A percentile compares a stretch with the other conserved stretches of the same genome.
Evolutionary conservation across 768 basidiomycete genomes (phyloP).

Genomic region (Agaricus blazei): DNA sequence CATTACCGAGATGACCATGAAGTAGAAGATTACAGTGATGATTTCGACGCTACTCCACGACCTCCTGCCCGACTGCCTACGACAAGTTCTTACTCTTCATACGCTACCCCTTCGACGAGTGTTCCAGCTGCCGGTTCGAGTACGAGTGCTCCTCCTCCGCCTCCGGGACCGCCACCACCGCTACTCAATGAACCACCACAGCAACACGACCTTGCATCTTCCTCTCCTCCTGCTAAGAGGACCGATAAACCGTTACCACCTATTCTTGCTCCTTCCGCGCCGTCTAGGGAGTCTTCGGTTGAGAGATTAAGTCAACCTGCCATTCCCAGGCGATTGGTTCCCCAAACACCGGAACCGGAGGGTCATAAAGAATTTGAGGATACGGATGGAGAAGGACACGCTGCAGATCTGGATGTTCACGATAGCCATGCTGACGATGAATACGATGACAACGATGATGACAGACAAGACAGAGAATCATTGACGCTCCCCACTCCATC

Average conservation of each 20-base stretch:
- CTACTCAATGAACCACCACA: background rate
- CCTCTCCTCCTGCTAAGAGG: background rate
- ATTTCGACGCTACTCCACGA: conserved; percentile 1
- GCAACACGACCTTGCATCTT: background rate
- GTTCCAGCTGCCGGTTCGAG: background rate
- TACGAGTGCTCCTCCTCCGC: conserved; percentile 4
- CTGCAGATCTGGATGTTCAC: conserved; percentile 11
- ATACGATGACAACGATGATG: background rate
- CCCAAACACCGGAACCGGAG: conserved; percentile 19
- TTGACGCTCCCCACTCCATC: conserved; percentile 21
- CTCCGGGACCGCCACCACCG: background rate
- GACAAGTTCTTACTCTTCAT: background rate
- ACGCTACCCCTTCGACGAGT: background rate
- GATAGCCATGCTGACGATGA: background rate
- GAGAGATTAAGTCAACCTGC: conserved; percentile 12
- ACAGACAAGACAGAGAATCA: background rate
- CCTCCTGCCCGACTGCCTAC: conserved; percentile 2
- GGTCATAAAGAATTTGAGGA: background rate
- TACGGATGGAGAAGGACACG: background rate
- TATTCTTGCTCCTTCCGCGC: background rate
- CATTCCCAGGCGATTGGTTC: conserved; percentile 22
- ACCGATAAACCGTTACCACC: background rate
- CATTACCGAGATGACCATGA: conserved; percentile 7
- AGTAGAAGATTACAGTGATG: conserved; percentile 7
- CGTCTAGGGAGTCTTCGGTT: background rate